phyloP scores from a whole-genome alignment of 1,284 basidiomycete genomes.

The Entoloma clypeatum region DNA sequence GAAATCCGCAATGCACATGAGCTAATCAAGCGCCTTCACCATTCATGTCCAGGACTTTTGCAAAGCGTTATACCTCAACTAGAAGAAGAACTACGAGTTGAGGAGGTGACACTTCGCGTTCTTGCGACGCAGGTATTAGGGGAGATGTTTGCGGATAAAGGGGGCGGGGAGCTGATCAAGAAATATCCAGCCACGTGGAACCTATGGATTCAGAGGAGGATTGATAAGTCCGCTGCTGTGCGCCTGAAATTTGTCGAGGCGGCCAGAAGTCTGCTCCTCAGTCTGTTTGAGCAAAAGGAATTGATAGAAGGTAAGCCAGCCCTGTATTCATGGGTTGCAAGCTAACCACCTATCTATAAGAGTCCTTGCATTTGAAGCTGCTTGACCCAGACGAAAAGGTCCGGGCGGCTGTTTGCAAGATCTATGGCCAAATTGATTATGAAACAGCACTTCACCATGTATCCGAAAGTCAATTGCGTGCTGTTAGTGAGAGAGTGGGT shows the following conservation, averaged over 20 bases:
- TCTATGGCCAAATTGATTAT: slow-evolving; percentile 85
- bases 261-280: slow-evolving; percentile 56
- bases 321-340: slow-evolving; percentile 1
- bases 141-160: slow-evolving; percentile 83
- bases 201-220: slow-evolving; percentile 78
- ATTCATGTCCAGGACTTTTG: slow-evolving; percentile 76
- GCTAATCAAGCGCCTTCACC: slow-evolving; percentile 83
- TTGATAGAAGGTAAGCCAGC: slow-evolving; percentile 62
- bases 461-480: slow-evolving; percentile 56
- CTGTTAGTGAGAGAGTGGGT: slow-evolving; percentile 68
- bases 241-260: slow-evolving; percentile 80
- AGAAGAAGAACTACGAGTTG: slow-evolving; percentile 84
- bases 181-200: slow-evolving; percentile 87
- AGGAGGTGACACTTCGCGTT: slow-evolving; percentile 69
- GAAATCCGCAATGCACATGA: slow-evolving; percentile 77
- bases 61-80: slow-evolving; percentile 91
- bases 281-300: slow-evolving; percentile 66
- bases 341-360: slow-evolving; percentile 34
- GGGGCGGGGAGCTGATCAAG: slow-evolving; percentile 67
- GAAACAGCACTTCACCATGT: slow-evolving; percentile 88
- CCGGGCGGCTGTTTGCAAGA: slow-evolving; percentile 78
- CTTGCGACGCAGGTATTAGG: slow-evolving; percentile 85
- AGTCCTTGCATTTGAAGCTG: slow-evolving; percentile 63
- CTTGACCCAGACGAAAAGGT: slow-evolving; percentile 91
- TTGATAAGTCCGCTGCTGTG: slow-evolving; percentile 73